Evolutionary conservation across 805 yeast genomes (phyloP).

Genomic region (Millerago galiae): DNA sequence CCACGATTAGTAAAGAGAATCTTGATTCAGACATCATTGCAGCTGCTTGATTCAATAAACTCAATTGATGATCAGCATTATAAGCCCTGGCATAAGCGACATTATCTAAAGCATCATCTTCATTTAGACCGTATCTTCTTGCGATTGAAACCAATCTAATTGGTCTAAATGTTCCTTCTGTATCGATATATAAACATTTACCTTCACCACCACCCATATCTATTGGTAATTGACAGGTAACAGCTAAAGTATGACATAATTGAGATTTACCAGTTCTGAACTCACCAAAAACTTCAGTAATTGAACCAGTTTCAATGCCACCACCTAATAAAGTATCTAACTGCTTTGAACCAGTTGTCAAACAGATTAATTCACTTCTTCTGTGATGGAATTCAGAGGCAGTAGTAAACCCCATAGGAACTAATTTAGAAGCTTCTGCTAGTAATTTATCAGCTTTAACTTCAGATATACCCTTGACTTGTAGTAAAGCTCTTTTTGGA

Average conservation of each 20-base stretch:
- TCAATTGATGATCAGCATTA: slow-evolving; percentile 93
- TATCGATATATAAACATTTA: slow-evolving; percentile 90
- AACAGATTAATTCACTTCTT: slow-evolving; percentile 82
- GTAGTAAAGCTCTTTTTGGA: slow-evolving; percentile 70
- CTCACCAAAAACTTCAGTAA: slow-evolving; percentile 95
- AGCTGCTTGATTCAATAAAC: slow-evolving; percentile 82
- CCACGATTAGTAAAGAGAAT: slow-evolving; percentile 87
- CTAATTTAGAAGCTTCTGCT: slow-evolving; percentile 76
- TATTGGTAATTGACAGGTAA: slow-evolving; percentile 91
- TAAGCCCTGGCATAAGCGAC: slow-evolving; percentile 97
- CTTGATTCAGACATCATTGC: slow-evolving; percentile 94
- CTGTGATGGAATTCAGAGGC: slow-evolving; percentile 91
- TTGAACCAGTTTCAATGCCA: slow-evolving; percentile 94
- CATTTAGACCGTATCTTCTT: slow-evolving; percentile 83
- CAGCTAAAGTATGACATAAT: slow-evolving; percentile 92
- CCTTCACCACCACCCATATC: slow-evolving; percentile 99
- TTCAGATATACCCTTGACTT: slow-evolving; percentile 89
- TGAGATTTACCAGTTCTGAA: slow-evolving; percentile 98
- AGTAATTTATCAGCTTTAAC: slow-evolving; percentile 87
- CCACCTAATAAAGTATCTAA: slow-evolving; percentile 92
- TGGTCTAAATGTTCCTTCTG: slow-evolving; percentile 96
- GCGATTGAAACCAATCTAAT: slow-evolving; percentile 85
- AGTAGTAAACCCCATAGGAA: slow-evolving; percentile 95
- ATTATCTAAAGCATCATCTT: slow-evolving; percentile 91
- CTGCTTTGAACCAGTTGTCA: slow-evolving; percentile 94